A percentile compares a stretch with the other conserved stretches of the same genome.
Evolutionary conservation across 2,329 filamentous ascomycete genomes (phyloP).

Genomic region (Cytospora chrysosperma): DNA sequence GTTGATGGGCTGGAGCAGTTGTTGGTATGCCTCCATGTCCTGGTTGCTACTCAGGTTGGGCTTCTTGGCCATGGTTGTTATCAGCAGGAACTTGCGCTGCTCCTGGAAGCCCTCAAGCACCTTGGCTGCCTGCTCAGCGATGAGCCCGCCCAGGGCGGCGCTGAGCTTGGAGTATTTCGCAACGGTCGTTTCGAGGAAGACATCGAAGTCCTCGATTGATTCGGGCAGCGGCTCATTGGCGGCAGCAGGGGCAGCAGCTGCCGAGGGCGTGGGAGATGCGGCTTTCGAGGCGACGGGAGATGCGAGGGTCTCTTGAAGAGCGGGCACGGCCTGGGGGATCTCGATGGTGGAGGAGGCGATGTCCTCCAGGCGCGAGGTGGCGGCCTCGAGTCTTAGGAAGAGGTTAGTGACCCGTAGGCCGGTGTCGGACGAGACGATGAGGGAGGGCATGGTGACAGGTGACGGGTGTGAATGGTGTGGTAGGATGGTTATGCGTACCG

Average conservation of each 20-base stretch:
- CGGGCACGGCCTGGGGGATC: constrained; percentile 50
- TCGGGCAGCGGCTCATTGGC: constrained; percentile 63
- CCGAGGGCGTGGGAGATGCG: constrained; percentile 38
- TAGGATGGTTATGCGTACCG: constrained; percentile 59
- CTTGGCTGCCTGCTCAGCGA: constrained; percentile 70
- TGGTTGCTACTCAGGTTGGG: constrained; percentile 62
- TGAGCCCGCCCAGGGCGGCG: constrained; percentile 71
- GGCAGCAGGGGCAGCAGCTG: constrained; percentile 41
- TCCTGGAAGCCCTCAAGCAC: constrained; percentile 70
- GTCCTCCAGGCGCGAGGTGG: constrained; percentile 92
- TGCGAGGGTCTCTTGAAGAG: constrained; percentile 41
- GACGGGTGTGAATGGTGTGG: not conserved
- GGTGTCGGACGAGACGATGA: constrained; percentile 26
- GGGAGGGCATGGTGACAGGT: constrained; percentile 1
- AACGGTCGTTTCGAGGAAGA: constrained; percentile 70
- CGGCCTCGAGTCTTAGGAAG: constrained; percentile 82
- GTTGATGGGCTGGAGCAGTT: constrained; percentile 84
- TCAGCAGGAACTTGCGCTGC: constrained; percentile 83
- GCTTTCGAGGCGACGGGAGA: constrained; percentile 32
- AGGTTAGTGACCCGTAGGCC: constrained; percentile 47
- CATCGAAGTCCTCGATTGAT: constrained; percentile 85
- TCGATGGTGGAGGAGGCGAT: constrained; percentile 78
- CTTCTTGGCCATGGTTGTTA: constrained; percentile 89
- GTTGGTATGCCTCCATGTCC: constrained; percentile 66
- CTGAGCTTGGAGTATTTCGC: constrained; percentile 77